Conservation (phyloP, 2,329 filamentous ascomycete genomes). For the Pseudogymnoascus sp. region DNA sequence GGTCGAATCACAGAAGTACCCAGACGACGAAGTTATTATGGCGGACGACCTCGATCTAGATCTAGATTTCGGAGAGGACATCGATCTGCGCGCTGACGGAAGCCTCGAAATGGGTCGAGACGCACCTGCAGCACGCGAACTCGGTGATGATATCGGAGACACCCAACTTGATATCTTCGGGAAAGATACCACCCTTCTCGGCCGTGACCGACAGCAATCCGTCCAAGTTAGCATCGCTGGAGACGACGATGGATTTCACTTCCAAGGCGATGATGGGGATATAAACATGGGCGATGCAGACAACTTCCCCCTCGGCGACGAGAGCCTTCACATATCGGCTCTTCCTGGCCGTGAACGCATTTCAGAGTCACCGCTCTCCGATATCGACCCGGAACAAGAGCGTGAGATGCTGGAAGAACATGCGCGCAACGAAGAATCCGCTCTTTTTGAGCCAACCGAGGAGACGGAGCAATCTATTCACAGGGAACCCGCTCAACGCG, state of each 20-base stretch:
- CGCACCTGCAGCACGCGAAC: constrained; percentile 56
- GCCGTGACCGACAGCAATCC: constrained; percentile 44
- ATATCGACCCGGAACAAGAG: constrained; percentile 56
- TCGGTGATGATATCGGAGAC: constrained; percentile 59
- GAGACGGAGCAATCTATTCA: constrained; percentile 49
- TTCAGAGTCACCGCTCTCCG: constrained; percentile 61
- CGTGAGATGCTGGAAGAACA: constrained; percentile 49
- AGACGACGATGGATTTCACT: constrained; percentile 44
- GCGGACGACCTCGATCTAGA: constrained; percentile 63
- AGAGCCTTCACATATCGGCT: constrained; percentile 45
- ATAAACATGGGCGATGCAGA: constrained; percentile 53
- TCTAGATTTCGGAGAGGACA: constrained; percentile 63
- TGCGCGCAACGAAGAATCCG: constrained; percentile 38
- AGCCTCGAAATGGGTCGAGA: constrained; percentile 90
- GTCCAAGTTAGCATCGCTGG: constrained; percentile 42
- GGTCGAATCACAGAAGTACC: constrained; percentile 36
- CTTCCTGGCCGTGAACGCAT: constrained; percentile 47
- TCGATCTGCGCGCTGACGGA: constrained; percentile 34
- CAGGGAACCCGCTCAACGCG: constrained; percentile 62
- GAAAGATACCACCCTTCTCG: constrained; percentile 38
- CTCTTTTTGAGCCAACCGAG: constrained; percentile 49
- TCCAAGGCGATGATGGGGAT: constrained; percentile 54
- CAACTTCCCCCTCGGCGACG: constrained; percentile 47
- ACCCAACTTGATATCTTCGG: constrained; percentile 50
- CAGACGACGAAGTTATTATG: constrained; percentile 49